Evolutionary conservation across 306 rosid species (phyloP), one percentile per base, ranked within the genome.

Genomic region (Fragaria ananassa): DNA sequence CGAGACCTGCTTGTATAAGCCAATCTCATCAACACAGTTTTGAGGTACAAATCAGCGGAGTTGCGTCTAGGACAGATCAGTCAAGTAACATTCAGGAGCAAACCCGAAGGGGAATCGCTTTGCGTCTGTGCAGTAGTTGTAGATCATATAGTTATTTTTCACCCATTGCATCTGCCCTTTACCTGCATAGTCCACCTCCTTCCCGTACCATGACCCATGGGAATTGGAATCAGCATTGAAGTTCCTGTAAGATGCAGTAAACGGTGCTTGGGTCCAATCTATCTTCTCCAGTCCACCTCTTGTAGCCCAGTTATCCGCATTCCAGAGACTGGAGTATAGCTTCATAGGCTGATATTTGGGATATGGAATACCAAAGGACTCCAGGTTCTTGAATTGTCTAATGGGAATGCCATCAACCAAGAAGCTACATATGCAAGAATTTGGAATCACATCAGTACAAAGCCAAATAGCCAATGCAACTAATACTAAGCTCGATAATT

Each of bases 291-390:
- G 63, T 7, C 87, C 84, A 2, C 87, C 84, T 74, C 80, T 68
- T 8, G 84, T 80, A 0, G 88, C 85, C 85, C 85, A 76, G 53
- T 75, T 75, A 44, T 84, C 91, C 0, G 83, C 88, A 34, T 85
- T 78, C 87, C 91, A 87, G 1, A 87, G 74, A 67, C 87, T 87
- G 0, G 83, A 74, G 44, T 84, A 78, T 8, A 87, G 6, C 39
- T 68, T 80, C 91, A 85, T 84, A 12, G 88, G 67, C 45, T 81
- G 85, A 46, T 27, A 1, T 9, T 21, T 46, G 23, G 81, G 88
- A 73, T 47, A 87, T 10, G 85, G 81, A 17, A 73, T 19, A 0
- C 85, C 87, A 1, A 9, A 54, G 0, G 76, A 13, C 21, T 79
- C 84, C 44, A 14, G 10, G 80, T 86, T 86, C 81, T 79, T 81